phyloP scores from a whole-genome alignment of 192 early-diverging fungal species.

The Rhizophagus prolifer region DNA sequence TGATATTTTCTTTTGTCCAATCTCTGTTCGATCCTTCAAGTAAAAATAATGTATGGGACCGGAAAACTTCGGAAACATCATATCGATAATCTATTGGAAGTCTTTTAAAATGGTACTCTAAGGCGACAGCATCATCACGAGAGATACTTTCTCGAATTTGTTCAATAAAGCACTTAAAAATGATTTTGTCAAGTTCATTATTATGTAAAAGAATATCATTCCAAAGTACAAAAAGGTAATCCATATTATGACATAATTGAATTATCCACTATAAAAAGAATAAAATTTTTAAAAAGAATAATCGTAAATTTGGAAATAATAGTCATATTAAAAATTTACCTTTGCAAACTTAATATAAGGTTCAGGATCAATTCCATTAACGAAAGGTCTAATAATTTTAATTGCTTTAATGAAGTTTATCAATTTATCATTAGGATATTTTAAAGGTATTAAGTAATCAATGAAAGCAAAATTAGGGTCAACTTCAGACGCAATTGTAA shows the following conservation, averaged over 20 bases:
- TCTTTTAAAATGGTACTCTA: neutral
- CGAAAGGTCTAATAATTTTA: neutral
- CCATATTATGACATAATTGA: neutral
- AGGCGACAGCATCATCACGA: neutral
- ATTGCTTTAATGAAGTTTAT: neutral
- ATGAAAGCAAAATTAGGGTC: conserved; percentile 6
- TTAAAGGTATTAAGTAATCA: neutral
- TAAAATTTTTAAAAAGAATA: neutral
- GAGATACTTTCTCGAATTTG: neutral
- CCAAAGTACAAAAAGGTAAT: neutral
- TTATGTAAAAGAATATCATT: neutral
- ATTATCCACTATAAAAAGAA: neutral
- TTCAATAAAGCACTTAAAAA: neutral
- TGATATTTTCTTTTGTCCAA: neutral
- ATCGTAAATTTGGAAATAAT: neutral
- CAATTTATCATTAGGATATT: neutral
- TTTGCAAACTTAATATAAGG: neutral
- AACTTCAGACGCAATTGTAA: neutral
- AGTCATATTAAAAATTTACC: neutral
- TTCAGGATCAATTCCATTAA: neutral
- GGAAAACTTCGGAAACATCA: neutral
- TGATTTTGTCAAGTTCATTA: neutral
- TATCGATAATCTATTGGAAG: neutral
- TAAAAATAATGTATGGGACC: neutral
- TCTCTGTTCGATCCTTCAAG: neutral